phyloP scores from a whole-genome alignment of 2,329 filamentous ascomycete species.

The Podosphaera aphanis region DNA sequence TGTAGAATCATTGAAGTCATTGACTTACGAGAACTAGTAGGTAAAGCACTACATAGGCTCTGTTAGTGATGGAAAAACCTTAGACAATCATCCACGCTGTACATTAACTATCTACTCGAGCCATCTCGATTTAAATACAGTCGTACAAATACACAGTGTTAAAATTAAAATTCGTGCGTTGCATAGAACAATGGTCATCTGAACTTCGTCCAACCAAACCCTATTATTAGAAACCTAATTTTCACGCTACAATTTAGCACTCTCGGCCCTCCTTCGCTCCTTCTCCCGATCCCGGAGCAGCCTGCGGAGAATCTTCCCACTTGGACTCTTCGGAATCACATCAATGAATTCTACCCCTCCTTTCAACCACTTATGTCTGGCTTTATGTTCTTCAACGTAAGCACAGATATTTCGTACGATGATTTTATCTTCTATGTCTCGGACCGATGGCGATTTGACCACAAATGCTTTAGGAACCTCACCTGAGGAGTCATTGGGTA shows the following conservation, averaged over 20 bases:
- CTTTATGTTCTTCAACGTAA: slow-evolving; percentile 42
- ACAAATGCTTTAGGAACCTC: slow-evolving; percentile 46
- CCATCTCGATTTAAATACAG: too few species aligned
- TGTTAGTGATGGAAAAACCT: too few species aligned
- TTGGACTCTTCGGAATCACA: slow-evolving; percentile 47
- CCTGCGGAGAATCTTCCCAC: slow-evolving; percentile 49
- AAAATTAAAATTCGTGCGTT: too few species aligned
- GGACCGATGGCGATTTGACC: slow-evolving; percentile 25
- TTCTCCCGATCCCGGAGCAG: slow-evolving; percentile 52
- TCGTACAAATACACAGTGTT: too few species aligned
- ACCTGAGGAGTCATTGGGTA: slow-evolving; percentile 36
- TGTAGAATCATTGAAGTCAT: too few species aligned
- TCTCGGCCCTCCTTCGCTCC: slow-evolving; percentile 37
- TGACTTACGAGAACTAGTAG: too few species aligned
- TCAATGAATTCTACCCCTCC: slow-evolving; percentile 40
- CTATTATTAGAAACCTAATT: too few species aligned
- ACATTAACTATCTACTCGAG: too few species aligned
- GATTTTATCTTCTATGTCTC: slow-evolving; percentile 30
- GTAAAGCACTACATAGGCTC: too few species aligned
- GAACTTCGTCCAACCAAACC: too few species aligned
- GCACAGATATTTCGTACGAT: slow-evolving; percentile 25
- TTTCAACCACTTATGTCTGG: slow-evolving; percentile 43
- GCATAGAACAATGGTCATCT: too few species aligned
- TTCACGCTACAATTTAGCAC: slow-evolving; percentile 47
- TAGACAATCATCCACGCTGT: too few species aligned